Conservation (phyloP, 2,329 filamentous ascomycete genomes). For the Chaetomiaceae sp. region DNA sequence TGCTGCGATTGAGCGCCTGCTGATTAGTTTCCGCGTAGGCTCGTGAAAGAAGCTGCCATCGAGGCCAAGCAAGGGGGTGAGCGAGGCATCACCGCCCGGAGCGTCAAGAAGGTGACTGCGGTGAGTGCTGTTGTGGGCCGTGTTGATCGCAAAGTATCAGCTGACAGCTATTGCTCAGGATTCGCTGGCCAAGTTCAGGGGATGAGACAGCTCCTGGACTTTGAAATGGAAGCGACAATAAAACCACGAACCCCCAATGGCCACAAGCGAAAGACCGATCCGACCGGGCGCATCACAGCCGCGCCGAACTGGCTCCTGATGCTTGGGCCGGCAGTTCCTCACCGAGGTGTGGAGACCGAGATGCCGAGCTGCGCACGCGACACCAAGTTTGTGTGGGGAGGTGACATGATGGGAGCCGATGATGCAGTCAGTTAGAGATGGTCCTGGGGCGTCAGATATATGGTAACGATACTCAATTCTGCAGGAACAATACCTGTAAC, state of each 20-base stretch:
- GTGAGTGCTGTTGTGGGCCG: conserved; percentile 43
- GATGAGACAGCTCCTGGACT: conserved; percentile 39
- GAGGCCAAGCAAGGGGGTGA: conserved; percentile 71
- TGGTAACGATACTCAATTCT: too few relatives aligned
- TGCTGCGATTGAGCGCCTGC: too few relatives aligned
- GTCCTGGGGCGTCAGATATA: too few relatives aligned
- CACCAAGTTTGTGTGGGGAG: not conserved
- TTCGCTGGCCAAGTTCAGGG: conserved; percentile 64
- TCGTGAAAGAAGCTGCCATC: conserved; percentile 76
- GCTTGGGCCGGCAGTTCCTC: not conserved
- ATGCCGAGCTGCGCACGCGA: conserved; percentile 2
- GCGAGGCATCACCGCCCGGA: conserved; percentile 67
- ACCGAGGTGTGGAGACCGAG: not conserved
- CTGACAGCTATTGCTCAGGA: conserved; percentile 42
- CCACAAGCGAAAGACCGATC: not conserved
- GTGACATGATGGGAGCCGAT: not conserved
- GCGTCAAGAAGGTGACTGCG: conserved; percentile 72
- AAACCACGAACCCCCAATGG: too few relatives aligned
- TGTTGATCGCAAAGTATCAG: not conserved
- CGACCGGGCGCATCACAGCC: too few relatives aligned
- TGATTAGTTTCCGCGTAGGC: conserved; percentile 40
- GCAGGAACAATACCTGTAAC: too few relatives aligned
- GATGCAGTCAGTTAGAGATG: not conserved
- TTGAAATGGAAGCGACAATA: not conserved
- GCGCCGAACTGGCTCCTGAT: not conserved